Conservation (phyloP, 768 basidiomycete genomes). For the Mrakia gelida region DNA sequence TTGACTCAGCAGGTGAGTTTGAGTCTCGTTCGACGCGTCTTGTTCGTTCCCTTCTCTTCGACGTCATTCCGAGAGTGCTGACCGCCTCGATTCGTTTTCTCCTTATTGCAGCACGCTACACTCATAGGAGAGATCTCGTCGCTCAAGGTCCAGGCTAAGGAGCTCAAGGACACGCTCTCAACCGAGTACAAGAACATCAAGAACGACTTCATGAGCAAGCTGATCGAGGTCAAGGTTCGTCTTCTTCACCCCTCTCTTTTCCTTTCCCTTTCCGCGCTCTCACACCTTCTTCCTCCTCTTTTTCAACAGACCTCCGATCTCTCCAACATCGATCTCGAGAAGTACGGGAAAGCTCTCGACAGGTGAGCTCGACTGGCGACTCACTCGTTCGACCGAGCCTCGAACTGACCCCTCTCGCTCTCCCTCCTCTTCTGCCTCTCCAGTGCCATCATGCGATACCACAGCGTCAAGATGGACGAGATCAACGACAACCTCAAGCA, state of each 20-base stretch:
- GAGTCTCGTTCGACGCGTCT: no score
- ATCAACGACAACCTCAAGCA: conserved; percentile 97
- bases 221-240: conserved; percentile 87
- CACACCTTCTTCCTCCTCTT: not conserved
- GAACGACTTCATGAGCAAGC: conserved; percentile 79
- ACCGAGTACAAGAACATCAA: conserved; percentile 82
- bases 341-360: conserved; percentile 94
- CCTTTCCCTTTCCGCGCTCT: not conserved
- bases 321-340: conserved; percentile 94
- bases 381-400: not conserved
- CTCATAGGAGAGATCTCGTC: conserved; percentile 26
- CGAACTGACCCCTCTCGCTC: not conserved
- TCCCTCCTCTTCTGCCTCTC: not conserved
- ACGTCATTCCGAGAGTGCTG: not conserved
- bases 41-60: no score
- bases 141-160: conserved; percentile 65
- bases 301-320: conserved; percentile 81
- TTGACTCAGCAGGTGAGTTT: conserved; percentile 7
- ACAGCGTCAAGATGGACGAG: conserved; percentile 96
- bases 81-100: not conserved
- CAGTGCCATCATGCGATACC: conserved; percentile 98
- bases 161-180: conserved; percentile 60
- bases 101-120: conserved; percentile 11
- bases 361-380: conserved; percentile 56
- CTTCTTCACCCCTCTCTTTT: no score